phyloP scores from a whole-genome alignment of 1,139 yeast species.

The Groenewaldozyma sp. region DNA sequence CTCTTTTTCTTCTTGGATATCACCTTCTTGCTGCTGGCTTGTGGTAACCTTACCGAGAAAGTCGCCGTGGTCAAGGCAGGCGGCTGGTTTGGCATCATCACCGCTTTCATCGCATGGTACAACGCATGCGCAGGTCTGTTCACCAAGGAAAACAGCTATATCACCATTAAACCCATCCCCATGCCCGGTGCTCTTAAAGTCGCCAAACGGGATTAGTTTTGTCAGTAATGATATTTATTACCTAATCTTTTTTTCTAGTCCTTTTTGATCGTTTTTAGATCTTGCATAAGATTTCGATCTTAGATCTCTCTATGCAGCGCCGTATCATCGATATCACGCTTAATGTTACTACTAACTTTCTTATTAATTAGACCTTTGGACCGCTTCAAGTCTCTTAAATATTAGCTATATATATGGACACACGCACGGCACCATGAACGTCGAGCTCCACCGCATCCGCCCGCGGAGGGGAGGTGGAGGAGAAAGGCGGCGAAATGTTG shows the following conservation, averaged over 20 bases:
- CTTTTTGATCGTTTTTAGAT: too few species aligned
- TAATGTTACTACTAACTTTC: too few species aligned
- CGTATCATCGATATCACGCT: not conserved
- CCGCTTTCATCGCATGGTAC: slow-evolving; percentile 79
- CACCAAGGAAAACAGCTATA: slow-evolving; percentile 56
- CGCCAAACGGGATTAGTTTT: slow-evolving; percentile 5
- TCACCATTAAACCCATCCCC: slow-evolving; percentile 41
- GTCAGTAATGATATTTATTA: not conserved
- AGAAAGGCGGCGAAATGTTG: slow-evolving; percentile 3
- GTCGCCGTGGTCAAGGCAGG: slow-evolving; percentile 50
- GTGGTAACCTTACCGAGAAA: slow-evolving; percentile 44
- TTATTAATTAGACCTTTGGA: too few species aligned
- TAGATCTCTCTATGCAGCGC: too few species aligned
- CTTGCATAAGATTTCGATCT: too few species aligned
- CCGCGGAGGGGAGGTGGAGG: not conserved
- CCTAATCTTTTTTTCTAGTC: not conserved
- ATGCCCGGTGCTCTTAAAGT: slow-evolving; percentile 27
- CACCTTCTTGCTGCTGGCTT: slow-evolving; percentile 59
- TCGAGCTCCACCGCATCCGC: not conserved
- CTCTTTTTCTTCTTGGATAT: slow-evolving; percentile 56
- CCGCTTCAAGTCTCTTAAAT: not conserved
- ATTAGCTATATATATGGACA: not conserved
- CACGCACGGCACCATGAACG: not conserved
- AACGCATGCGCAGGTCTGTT: slow-evolving; percentile 90
- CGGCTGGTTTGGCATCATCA: slow-evolving; percentile 71